Evolutionary conservation across 2,329 filamentous ascomycete genomes (phyloP).

Genomic region (Cladosporium sp.): DNA sequence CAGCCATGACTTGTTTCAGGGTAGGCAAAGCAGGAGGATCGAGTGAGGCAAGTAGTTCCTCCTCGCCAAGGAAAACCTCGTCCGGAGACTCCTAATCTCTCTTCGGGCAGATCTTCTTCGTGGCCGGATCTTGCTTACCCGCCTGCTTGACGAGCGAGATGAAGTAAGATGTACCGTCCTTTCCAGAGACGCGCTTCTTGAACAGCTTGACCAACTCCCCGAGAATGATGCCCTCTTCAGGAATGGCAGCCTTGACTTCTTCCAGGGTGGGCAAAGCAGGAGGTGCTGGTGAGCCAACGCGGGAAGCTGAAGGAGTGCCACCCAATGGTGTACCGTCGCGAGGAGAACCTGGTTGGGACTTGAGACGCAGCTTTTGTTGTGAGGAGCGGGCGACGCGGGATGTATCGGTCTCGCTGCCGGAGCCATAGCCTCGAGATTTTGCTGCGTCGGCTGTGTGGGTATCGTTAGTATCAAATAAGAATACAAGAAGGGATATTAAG

Average conservation of each 20-base stretch:
- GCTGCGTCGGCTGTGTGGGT: conserved; percentile 15
- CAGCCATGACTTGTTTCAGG: conserved; percentile 41
- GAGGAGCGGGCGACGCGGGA: conserved; percentile 57
- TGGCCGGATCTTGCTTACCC: conserved; percentile 24
- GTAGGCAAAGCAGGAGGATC: conserved; percentile 35
- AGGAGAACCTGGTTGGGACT: conserved; percentile 32
- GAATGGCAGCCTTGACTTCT: conserved; percentile 43
- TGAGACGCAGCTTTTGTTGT: conserved; percentile 42
- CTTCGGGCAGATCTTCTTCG: conserved; percentile 15
- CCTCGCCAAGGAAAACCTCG: not conserved
- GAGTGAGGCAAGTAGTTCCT: conserved; percentile 19
- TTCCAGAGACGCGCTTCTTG: conserved; percentile 37
- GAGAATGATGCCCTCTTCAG: conserved; percentile 41
- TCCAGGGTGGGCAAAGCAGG: conserved; percentile 37
- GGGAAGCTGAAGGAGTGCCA: conserved; percentile 22
- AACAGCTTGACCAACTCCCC: conserved; percentile 38
- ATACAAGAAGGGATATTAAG: not conserved
- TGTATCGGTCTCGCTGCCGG: conserved; percentile 68
- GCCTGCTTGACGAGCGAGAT: conserved; percentile 41
- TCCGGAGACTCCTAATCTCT: conserved; percentile 1
- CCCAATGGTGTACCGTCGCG: conserved; percentile 29
- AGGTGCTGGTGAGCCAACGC: conserved; percentile 30
- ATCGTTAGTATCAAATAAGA: conserved; percentile 11
- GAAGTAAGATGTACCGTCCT: conserved; percentile 35
- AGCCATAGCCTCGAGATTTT: conserved; percentile 43